These are phyloP conservation scores for Melanopsichium pennsylvanicum DNA, from an alignment of 1,284 basidiomycete species.

Conservation along the genomic window DNA sequence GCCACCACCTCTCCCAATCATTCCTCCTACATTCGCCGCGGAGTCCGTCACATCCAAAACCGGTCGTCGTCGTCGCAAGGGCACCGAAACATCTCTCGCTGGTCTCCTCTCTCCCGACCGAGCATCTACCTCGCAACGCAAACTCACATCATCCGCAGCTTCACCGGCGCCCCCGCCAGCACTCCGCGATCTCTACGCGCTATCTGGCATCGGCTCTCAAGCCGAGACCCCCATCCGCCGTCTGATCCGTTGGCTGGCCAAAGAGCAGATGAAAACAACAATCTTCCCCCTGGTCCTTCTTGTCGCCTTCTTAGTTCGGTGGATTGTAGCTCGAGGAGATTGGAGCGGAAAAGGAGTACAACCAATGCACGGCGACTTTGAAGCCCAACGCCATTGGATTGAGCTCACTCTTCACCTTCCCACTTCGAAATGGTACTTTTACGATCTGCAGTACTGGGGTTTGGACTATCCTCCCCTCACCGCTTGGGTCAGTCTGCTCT, in stretches of 20 bases:
- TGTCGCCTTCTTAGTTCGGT: slow-evolving; percentile 39
- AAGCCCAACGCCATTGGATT: slow-evolving; percentile 94
- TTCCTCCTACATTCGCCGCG: slow-evolving; percentile 8
- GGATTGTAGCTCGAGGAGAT: slow-evolving; percentile 45
- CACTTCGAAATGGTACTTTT: slow-evolving; percentile 79
- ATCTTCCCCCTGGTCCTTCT: slow-evolving; percentile 34
- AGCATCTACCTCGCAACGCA: slow-evolving; percentile 6
- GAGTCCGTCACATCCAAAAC: slow-evolving; percentile 32
- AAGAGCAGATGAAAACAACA: slow-evolving; percentile 35
- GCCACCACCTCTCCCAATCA: slow-evolving; percentile 16
- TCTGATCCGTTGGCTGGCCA: slow-evolving; percentile 52
- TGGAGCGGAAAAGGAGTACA: slow-evolving; percentile 74
- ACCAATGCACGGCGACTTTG: slow-evolving; percentile 89
- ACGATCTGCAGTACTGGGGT: slow-evolving; percentile 88
- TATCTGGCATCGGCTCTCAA: slow-evolving; percentile 27
- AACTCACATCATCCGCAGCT: not conserved
- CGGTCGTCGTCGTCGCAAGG: slow-evolving; percentile 16
- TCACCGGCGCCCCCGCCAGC: slow-evolving; percentile 3
- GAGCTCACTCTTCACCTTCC: slow-evolving; percentile 83
- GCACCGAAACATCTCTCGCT: slow-evolving; percentile 13
- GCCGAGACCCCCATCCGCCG: slow-evolving; percentile 52
- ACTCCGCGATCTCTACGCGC: slow-evolving; percentile 25
- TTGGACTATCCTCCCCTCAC: slow-evolving; percentile 84
- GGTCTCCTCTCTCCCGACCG: slow-evolving; percentile 12
- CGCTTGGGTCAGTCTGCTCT: slow-evolving; percentile 69